Base-by-base conservation (phyloP, 164 flowering plant genomes). In the Aristolochia contorta region DNA sequence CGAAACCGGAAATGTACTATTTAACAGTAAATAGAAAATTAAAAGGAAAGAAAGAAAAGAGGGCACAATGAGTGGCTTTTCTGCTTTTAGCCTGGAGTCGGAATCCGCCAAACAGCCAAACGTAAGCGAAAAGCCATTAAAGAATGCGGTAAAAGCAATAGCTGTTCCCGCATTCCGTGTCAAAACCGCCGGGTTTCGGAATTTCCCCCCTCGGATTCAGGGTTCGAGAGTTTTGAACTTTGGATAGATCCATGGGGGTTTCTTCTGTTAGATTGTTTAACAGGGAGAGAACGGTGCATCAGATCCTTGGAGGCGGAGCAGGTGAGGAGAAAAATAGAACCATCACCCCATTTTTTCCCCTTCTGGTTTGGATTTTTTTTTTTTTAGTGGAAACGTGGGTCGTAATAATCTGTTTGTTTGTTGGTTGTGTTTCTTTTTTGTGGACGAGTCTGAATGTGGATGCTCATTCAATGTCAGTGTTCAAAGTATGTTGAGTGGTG, bases 271-370 rank as follows among this genome's bases (percentile, higher is more conserved):
- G 82, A 37, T 72, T 86, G 78, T 82, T 86, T 61, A 71, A 78
- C 61, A 74, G 88, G 71, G 77, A 82, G 51, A 75, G 79, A 76
- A 83, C 71, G 12, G 59, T 90, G 59, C 92, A 90, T 81, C 76
- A 90, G 71, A 79, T 88, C 62, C 84, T 93, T 56, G 99, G 97
- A 65, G 94, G 82, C 30, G 92, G 91, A 51, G 50, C 76, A 55
- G 82, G 98, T 90, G 80, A 55, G 79, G 43, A 37, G 0, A 37
- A 37, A 53, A 47, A n/a, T n/a, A n/a, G n/a, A n/a, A 27, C 18
- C 2, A 16, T 52, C 15, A 27, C 7, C 54, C 9, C 49, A 30
- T 4, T 30, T 33, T 45, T n/a, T 19, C 16, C n/a, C 27, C 27
- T 16, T 21, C 57, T 24, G 2, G 25, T 23, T 22, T 49, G 16